Evolutionary conservation across 225 moss, liverwort and hornwort genomes (phyloP), one percentile per base, ranked within the genome.

Genomic region (Asterella californica): DNA sequence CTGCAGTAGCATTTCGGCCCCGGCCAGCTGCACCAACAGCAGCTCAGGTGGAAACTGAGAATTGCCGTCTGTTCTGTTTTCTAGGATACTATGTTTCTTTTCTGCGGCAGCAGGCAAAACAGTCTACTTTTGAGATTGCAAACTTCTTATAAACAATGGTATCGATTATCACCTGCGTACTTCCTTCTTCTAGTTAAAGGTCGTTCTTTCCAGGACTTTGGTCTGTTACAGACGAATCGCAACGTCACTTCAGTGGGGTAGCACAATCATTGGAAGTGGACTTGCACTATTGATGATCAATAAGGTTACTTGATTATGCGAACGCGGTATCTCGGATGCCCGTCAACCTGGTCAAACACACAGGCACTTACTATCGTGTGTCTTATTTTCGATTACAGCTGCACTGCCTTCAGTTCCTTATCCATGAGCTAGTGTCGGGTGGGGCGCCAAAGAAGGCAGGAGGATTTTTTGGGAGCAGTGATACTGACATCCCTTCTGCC

Each of bases 381-480:
- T 74, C 25, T 7, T 42, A 15, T 66, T n/a, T 52, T 65, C 11
- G 6, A 55, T 48, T 84, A 72, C 93, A 99, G 99, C 89, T 99
- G 15, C 99, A 95, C 81, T 99, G 99, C 84, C 90, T 99, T 85
- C 99, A 95, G 85, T 99, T 88, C 83, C 86, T 99, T 84, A 94
- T 99, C 70, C 92, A 99, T 80, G 99, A 99, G 86, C 87, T 99
- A 52, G 95, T 94, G 82, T 95, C 93, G 33, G 95, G 93, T 80
- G 91, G 99, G 63, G 90, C 92, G 83, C 90, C 95, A 14, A 93
- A 92, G 81, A 93, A 99, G 80, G 90, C 95, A 67, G 99, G 95
- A 82, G 99, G 99, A 47, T 95, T 99, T 85, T 99, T 99, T 84
- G 91, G 92, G 38, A 91, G 93, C 85, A 94, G 87, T 71, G 99